Base-by-base conservation (phyloP, 2,329 filamentous ascomycete genomes). In the Cylindrodendrum hubeiense region DNA sequence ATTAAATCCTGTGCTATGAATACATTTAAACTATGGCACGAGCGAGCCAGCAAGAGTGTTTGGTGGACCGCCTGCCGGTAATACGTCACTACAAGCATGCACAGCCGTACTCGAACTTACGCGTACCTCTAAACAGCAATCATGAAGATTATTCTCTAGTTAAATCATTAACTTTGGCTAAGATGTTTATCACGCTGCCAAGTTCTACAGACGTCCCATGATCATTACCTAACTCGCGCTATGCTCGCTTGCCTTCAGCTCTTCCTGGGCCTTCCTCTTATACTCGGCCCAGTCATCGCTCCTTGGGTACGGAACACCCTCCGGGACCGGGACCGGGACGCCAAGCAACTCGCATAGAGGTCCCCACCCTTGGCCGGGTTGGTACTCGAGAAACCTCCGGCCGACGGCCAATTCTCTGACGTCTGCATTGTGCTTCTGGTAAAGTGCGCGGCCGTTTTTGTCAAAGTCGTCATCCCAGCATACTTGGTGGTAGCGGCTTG, bases 271-370 rank as follows among this genome's bases (percentile, higher is more conserved):
- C 26, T 7, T 13, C 46, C 21, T 49, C 46, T 49, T 49, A 30
- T 49, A 33, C n/a, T 50, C n/a, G 2, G 46, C 46, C 26, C 46
- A 50, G 13, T 33, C 46, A 21, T 50, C 46, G 10, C 46, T 50
- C 19, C 26, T 50, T 33, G 46, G 46, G 19, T 33, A 50, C n/a
- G 46, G n/a, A 33, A 50, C 26, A 10, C 28, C 46, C n/a, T 49
- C 46, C 15, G 46, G 46, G 28, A 50, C 46, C 15, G 46, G 46
- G 28, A 50, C 46, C 26, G 46, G 26, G n/a, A 50, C 46, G 46
- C 26, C 46, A 21, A 50, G 26, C 5, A 50, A 50, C 26, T 33
- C n/a, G n/a, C 46, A 30, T 2, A 50, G 46, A 13, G 46, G 28
- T 28, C 9, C 26, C 28, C 46, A 50, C n/a, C 46, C 26, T 50